These are phyloP conservation scores for Verticillium longisporum DNA, from an alignment of 2,329 filamentous ascomycete species.

Conservation along the genomic window DNA sequence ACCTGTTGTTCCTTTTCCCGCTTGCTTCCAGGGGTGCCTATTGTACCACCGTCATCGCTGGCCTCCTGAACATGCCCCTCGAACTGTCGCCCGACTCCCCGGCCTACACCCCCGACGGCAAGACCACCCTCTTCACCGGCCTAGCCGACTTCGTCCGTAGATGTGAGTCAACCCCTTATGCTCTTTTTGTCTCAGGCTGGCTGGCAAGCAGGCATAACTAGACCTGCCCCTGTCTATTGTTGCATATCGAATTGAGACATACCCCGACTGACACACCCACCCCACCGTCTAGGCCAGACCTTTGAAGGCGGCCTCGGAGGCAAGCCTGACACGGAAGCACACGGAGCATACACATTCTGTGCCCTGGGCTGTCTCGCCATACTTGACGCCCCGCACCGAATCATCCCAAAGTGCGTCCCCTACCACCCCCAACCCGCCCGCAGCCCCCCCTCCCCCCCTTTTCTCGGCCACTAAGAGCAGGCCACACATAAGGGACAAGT, in stretches of 20 bases:
- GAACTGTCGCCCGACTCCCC: conserved; percentile 66
- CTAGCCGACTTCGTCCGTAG: conserved; percentile 73
- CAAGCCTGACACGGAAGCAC: conserved; percentile 81
- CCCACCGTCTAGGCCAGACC: conserved; percentile 61
- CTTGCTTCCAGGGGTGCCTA: conserved; percentile 66
- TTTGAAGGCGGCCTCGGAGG: conserved; percentile 91
- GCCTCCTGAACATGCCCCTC: conserved; percentile 75
- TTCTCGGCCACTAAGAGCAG: conserved; percentile 7
- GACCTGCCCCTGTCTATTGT: conserved; percentile 1
- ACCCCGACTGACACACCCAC: neutral
- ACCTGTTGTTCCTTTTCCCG: neutral
- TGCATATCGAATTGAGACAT: neutral
- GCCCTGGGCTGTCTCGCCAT: conserved; percentile 84
- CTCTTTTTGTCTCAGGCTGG: conserved; percentile 3
- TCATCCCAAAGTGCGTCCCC: conserved; percentile 58
- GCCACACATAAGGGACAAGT: neutral
- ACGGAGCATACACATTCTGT: conserved; percentile 95
- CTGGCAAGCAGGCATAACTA: neutral
- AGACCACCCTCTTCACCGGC: conserved; percentile 59
- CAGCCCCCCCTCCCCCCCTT: conserved; percentile 6
- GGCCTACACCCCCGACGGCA: conserved; percentile 50
- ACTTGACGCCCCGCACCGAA: conserved; percentile 69
- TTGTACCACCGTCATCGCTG: conserved; percentile 79
- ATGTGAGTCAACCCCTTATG: conserved; percentile 51
- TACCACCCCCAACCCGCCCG: conserved; percentile 8